These are phyloP conservation scores for Russula ochroleuca DNA, from an alignment of 768 basidiomycete species.

Conservation along the genomic window DNA sequence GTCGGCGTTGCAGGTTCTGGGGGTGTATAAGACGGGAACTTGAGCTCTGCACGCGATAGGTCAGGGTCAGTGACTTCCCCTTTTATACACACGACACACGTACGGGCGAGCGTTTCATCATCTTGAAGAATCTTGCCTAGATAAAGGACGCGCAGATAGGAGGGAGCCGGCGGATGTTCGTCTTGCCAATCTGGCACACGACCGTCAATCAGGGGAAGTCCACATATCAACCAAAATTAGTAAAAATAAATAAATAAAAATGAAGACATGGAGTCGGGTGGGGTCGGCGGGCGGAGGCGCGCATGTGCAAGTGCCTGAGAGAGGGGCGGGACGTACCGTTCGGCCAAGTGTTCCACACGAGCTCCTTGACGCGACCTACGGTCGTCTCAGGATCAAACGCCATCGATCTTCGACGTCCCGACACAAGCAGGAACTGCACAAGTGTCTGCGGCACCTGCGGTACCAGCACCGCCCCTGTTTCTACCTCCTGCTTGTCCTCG, in stretches of 20 bases:
- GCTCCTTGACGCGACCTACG: conserved; percentile 74
- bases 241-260: not conserved
- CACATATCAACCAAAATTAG: conserved; percentile 10
- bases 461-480: conserved; percentile 29
- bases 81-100: conserved; percentile 30
- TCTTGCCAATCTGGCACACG: conserved; percentile 62
- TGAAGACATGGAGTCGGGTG: not conserved
- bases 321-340: conserved; percentile 44
- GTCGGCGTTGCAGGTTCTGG: conserved; percentile 43
- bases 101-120: conserved; percentile 69
- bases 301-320: not conserved
- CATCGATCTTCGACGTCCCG: conserved; percentile 64
- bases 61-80: not conserved
- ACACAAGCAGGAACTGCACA: conserved; percentile 68
- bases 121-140: conserved; percentile 80
- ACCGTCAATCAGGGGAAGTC: not conserved
- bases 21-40: conserved; percentile 33
- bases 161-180: conserved; percentile 71
- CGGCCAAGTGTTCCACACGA: conserved; percentile 82
- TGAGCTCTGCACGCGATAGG: conserved; percentile 30
- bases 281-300: not conserved
- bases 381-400: conserved; percentile 71
- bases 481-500: conserved; percentile 1
- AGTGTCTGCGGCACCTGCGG: conserved; percentile 62
- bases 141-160: conserved; percentile 70